Evolutionary conservation across 2,329 filamentous ascomycete genomes (phyloP).

Genomic region (Ustulina deusta): DNA sequence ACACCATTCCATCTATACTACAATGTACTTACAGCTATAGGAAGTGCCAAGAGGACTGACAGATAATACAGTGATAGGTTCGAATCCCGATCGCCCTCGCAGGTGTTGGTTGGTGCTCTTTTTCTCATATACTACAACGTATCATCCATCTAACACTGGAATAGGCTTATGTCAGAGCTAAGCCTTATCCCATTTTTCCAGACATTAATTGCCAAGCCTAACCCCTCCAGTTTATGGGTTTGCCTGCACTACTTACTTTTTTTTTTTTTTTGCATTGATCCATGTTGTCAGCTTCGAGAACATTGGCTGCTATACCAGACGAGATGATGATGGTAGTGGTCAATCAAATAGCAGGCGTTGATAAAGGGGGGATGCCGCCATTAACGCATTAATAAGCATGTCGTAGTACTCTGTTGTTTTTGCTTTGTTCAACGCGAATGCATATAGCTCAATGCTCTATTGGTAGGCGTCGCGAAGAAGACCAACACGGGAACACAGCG

Average conservation of each 20-base stretch:
- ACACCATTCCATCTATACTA: no score
- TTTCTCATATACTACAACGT: not conserved
- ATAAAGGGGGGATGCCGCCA: constrained; percentile 3
- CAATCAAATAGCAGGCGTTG: not conserved
- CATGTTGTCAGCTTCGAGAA: constrained; percentile 24
- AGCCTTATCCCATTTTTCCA: constrained; percentile 21
- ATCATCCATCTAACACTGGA: not conserved
- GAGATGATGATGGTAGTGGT: not conserved
- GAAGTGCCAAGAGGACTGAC: no score
- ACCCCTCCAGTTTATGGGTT: constrained; percentile 2
- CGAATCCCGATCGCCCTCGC: no score
- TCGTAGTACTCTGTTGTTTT: not conserved
- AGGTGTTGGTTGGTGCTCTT: no score
- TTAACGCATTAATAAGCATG: not conserved
- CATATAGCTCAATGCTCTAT: not conserved
- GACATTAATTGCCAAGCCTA: not conserved
- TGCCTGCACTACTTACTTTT: not conserved
- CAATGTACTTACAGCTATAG: no score
- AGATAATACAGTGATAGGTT: no score
- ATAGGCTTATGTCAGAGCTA: constrained; percentile 24
- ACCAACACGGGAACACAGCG: not conserved
- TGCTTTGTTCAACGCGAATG: not conserved
- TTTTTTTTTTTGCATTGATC: not conserved
- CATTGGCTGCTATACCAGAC: constrained; percentile 14
- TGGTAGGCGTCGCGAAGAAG: not conserved